Base-by-base conservation (phyloP, 2,329 filamentous ascomycete species). In the Sporothrix luriei region DNA sequence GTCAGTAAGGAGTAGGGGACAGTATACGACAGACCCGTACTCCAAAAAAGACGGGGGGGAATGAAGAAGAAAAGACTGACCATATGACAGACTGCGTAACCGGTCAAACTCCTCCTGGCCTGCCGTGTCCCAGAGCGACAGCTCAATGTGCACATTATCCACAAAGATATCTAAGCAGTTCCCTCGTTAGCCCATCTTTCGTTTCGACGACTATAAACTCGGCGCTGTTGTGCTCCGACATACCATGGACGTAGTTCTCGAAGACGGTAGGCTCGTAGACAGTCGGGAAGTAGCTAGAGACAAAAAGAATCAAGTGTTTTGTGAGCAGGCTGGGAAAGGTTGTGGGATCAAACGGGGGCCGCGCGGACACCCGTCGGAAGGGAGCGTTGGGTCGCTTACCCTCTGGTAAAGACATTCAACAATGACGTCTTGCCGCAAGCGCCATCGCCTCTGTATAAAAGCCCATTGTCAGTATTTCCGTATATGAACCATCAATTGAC, bases 21-120 rank as follows among this genome's bases (percentile, higher is more conserved):
- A 21, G 51, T 26, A 13, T 66, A 69, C 74, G 59, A 74, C 74
- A 24, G 26, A 11, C 10, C 11, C 5, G 6, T 43, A 16, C 0
- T 11, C 33, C n/a, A n/a, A n/a, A n/a, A n/a, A n/a, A n/a, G n/a
- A n/a, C n/a, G n/a, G n/a, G n/a, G n/a, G n/a, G n/a, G n/a, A 33
- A 13, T 33, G 16, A 6, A 40, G 21, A 13, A n/a, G 54, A 14
- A 61, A 11, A 13, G 16, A 66, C 55, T 0, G 19, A 85, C 94
- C 95, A 81, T 99, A 99, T 65, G 94, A 97, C 69, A 99, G 88
- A 73, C 93, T 97, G 77, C 95, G 91, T 80, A 99, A 83, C 68
- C 95, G 90, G 82, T 99, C 95, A 82, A 98, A 99, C 87, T 99
- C 95, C 84, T 99, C 95, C 82, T 99, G 95, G 33, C 95, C 95